Conservation (phyloP, 805 yeast species). For the Kuraishia molischiana region DNA sequence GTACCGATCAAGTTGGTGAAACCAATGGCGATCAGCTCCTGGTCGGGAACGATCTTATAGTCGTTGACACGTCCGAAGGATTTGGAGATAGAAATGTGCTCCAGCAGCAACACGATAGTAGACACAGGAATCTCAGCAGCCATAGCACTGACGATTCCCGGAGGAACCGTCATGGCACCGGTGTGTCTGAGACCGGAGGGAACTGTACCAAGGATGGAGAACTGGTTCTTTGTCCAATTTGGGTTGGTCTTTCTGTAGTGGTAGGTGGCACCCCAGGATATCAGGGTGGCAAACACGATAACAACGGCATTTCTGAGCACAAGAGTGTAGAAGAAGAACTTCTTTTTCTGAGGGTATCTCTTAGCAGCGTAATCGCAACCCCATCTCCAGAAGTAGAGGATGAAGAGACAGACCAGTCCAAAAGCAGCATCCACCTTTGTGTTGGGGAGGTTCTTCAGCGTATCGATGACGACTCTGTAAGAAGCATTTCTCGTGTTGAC, state of each 20-base stretch:
- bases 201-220: slow-evolving; percentile 62
- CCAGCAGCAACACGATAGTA: slow-evolving; percentile 70
- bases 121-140: slow-evolving; percentile 83
- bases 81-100: slow-evolving; percentile 89
- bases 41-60: slow-evolving; percentile 86
- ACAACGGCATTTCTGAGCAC: slow-evolving; percentile 78
- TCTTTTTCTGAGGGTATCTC: slow-evolving; percentile 49
- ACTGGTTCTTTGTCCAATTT: slow-evolving; percentile 28
- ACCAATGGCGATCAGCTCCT: slow-evolving; percentile 91
- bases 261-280: slow-evolving; percentile 63
- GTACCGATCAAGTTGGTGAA: slow-evolving; percentile 85
- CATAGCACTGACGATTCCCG: slow-evolving; percentile 45
- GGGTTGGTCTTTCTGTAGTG: slow-evolving; percentile 23
- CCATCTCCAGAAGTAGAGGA: slow-evolving; percentile 68
- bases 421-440: slow-evolving; percentile 81
- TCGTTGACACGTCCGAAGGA: slow-evolving; percentile 90
- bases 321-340: slow-evolving; percentile 56
- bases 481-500: slow-evolving; percentile 71
- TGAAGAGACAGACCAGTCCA: slow-evolving; percentile 65
- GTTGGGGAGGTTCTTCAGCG: slow-evolving; percentile 61
- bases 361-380: slow-evolving; percentile 49
- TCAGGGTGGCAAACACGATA: slow-evolving; percentile 72
- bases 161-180: slow-evolving; percentile 61
- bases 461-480: slow-evolving; percentile 57
- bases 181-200: slow-evolving; percentile 76